Evolutionary conservation across 768 basidiomycete species (phyloP).

Genomic region (Inosperma sp.): DNA sequence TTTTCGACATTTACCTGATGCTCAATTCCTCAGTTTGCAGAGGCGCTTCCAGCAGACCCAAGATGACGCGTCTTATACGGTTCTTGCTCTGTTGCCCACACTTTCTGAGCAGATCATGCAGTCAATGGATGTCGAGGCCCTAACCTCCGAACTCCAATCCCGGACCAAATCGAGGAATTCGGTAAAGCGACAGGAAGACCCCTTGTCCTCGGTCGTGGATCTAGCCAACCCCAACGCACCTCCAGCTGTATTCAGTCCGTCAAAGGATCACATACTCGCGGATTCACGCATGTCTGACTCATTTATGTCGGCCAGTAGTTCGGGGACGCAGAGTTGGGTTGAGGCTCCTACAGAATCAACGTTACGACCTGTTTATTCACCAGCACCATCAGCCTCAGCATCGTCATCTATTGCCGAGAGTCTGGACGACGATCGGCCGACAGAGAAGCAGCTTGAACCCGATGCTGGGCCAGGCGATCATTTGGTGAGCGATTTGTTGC

Average conservation of each 20-base stretch:
- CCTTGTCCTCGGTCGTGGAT: conserved; percentile 35
- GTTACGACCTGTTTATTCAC: conserved; percentile 7
- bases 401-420: conserved; percentile 11
- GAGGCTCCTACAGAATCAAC: conserved; percentile 14
- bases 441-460: background rate
- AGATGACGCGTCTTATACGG: conserved; percentile 71
- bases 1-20: background rate
- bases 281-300: conserved; percentile 12
- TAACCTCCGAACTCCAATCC: conserved; percentile 52
- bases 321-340: conserved; percentile 36
- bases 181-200: too few relatives aligned
- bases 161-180: conserved; percentile 23
- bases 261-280: conserved; percentile 1
- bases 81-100: conserved; percentile 65
- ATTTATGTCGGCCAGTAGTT: conserved; percentile 20
- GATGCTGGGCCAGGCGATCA: conserved; percentile 16
- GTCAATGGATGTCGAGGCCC: conserved; percentile 71
- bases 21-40: conserved; percentile 45
- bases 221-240: conserved; percentile 18
- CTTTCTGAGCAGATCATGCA: conserved; percentile 60
- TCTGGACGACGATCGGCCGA: background rate
- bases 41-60: conserved; percentile 73
- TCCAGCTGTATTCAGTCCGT: conserved; percentile 3
- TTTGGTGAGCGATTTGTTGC: conserved; percentile 6
- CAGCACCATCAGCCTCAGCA: conserved; percentile 20